phyloP scores from a whole-genome alignment of 164 flowering plant species.

The Stephania yunnanensis region DNA sequence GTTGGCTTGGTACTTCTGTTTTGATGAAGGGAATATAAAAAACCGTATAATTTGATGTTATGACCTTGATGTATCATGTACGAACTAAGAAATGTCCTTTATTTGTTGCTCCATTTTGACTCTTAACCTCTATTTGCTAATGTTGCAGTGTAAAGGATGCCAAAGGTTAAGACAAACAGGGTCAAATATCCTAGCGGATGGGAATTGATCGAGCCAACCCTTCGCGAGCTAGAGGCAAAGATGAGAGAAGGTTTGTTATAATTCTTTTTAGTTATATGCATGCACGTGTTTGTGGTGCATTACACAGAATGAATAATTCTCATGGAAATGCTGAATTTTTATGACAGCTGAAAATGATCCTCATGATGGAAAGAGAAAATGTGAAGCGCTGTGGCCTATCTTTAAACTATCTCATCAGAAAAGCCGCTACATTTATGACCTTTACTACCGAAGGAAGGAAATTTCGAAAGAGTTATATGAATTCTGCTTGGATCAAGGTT shows the following conservation, averaged over 20 bases:
- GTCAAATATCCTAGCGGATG: conserved; percentile 74
- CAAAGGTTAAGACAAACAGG: conserved; percentile 74
- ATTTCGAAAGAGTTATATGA: conserved; percentile 74
- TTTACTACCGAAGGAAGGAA: conserved; percentile 71
- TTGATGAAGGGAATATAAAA: neutral
- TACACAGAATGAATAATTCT: no score
- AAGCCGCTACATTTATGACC: conserved; percentile 76
- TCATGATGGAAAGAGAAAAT: conserved; percentile 82
- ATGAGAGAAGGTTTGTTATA: conserved; percentile 72
- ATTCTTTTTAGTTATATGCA: neutral
- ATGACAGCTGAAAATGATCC: conserved; percentile 73
- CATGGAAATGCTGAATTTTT: conserved; percentile 8
- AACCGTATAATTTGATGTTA: neutral
- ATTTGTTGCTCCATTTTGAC: neutral
- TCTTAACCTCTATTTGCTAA: neutral
- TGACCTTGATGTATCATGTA: neutral
- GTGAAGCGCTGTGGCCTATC: conserved; percentile 82
- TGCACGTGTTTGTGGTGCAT: no score
- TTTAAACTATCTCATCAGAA: conserved; percentile 79
- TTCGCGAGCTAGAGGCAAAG: conserved; percentile 70
- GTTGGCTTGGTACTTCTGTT: no score
- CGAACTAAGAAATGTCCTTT: neutral
- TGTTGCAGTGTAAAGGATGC: conserved; percentile 42
- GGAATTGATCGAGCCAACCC: conserved; percentile 85
- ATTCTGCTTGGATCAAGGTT: conserved; percentile 83